These are phyloP conservation scores for Fistulinella staudtii DNA, from an alignment of 1,284 basidiomycete genomes.

Conservation along the genomic window DNA sequence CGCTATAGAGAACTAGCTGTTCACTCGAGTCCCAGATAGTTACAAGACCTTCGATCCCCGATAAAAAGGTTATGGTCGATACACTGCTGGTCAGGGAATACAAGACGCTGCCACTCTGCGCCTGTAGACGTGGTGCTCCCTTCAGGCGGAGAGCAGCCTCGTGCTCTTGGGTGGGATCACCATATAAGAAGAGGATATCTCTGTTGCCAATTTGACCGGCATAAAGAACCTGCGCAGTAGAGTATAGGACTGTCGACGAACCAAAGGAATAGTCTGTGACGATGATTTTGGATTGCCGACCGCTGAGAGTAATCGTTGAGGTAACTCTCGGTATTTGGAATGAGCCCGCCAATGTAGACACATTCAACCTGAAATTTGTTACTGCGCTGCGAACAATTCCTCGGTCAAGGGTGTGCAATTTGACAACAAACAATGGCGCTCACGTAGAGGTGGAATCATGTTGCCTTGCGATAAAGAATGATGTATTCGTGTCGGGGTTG, in stretches of 20 bases:
- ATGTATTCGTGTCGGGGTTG: conserved; percentile 61
- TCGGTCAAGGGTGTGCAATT: conserved; percentile 7
- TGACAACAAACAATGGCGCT: conserved; percentile 22
- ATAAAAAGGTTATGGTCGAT: conserved; percentile 46
- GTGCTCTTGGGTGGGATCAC: conserved; percentile 54
- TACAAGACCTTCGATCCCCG: conserved; percentile 55
- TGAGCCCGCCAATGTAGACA: conserved; percentile 47
- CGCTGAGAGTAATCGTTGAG: conserved; percentile 52
- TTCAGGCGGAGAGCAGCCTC: conserved; percentile 50
- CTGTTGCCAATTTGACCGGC: conserved; percentile 62
- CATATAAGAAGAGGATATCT: conserved; percentile 68
- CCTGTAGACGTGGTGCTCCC: conserved; percentile 41
- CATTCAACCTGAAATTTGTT: conserved; percentile 52
- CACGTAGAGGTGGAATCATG: conserved; percentile 62
- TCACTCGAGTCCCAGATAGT: conserved; percentile 62
- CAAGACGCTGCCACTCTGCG: conserved; percentile 34
- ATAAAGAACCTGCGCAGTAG: conserved; percentile 65
- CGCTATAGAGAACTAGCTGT: conserved; percentile 64
- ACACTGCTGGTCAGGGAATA: conserved; percentile 24
- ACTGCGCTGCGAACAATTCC: conserved; percentile 36
- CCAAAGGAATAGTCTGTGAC: conserved; percentile 68
- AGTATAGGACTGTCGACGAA: conserved; percentile 52
- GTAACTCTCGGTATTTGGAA: conserved; percentile 53
- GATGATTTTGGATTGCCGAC: conserved; percentile 67
- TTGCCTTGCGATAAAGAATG: conserved; percentile 72